Evolutionary conservation across 148 eudicot species (phyloP).

Genomic region (Diospyros kaki): DNA sequence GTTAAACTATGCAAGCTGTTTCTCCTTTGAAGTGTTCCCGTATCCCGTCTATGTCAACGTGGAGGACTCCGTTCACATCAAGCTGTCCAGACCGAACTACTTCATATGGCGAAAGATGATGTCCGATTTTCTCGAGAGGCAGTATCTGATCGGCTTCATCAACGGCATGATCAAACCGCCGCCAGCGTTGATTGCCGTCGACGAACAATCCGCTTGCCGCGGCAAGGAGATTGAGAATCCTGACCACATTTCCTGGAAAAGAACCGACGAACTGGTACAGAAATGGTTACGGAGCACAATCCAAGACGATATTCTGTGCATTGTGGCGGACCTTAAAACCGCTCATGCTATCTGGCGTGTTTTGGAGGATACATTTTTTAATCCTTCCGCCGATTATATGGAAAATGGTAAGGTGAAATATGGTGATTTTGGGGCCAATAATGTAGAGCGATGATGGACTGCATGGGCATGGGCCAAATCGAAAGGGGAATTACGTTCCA

Average conservation of each 20-base stretch:
- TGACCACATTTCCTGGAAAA: not conserved
- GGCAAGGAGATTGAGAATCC: not conserved
- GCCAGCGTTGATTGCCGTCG: not conserved
- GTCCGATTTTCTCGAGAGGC: not conserved
- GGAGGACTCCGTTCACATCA: not conserved
- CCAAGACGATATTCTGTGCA: not conserved
- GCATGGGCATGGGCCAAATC: no score
- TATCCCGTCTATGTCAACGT: not conserved
- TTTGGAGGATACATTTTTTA: no score
- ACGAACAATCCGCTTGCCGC: not conserved
- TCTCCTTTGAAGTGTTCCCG: not conserved
- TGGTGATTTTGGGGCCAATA: no score
- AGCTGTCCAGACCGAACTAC: not conserved
- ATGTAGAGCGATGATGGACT: no score
- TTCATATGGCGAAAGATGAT: not conserved
- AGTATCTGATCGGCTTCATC: not conserved
- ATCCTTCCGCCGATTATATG: no score
- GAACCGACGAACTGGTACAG: not conserved
- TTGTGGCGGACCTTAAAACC: not conserved
- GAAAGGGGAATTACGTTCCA: no score
- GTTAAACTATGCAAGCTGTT: no score
- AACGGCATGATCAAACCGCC: not conserved
- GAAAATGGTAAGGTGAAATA: no score
- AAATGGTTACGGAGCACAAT: not conserved
- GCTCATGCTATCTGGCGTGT: not conserved